Percentiles rank a stretch among this genome's conserved stretches.
Conservation (phyloP, 2,329 filamentous ascomycete genomes). For the Trichoderma simmonsii region DNA sequence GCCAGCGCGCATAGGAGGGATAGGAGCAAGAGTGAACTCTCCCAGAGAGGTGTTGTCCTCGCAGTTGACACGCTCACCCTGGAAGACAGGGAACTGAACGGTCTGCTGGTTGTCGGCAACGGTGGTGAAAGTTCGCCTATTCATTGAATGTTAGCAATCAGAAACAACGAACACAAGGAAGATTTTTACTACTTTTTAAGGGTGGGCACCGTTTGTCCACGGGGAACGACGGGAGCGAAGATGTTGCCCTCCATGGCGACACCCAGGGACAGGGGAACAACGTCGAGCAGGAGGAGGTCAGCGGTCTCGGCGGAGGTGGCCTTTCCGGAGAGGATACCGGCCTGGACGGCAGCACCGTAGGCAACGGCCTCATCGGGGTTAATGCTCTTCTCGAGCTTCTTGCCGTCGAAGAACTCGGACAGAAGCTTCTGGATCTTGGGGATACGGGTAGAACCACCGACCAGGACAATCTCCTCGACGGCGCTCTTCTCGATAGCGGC, state of each 20-base stretch:
- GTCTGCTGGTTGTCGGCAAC: constrained; percentile 69
- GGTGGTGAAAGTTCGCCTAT: constrained; percentile 95
- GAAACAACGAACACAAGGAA: too few relatives aligned
- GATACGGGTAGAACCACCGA: constrained; percentile 98
- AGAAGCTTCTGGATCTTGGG: constrained; percentile 98
- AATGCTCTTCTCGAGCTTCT: constrained; percentile 99
- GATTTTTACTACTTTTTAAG: too few relatives aligned
- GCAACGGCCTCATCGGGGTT: constrained; percentile 99
- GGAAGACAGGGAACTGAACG: constrained; percentile 81
- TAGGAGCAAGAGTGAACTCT: constrained; percentile 92
- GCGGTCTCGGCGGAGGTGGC: constrained; percentile 91
- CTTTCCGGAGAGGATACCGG: constrained; percentile 97
- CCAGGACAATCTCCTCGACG: constrained; percentile 98
- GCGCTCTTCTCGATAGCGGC: constrained; percentile 80
- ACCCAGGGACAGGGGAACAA: constrained; percentile 93
- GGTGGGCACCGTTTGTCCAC: constrained; percentile 67
- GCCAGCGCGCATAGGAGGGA: constrained; percentile 84
- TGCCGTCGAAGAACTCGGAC: constrained; percentile 98
- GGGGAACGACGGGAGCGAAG: constrained; percentile 88
- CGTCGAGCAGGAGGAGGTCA: constrained; percentile 93
- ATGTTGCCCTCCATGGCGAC: constrained; percentile 99
- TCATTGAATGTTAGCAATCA: too few relatives aligned
- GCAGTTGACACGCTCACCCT: constrained; percentile 97
- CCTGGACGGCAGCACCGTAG: constrained; percentile 97
- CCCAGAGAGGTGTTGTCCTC: constrained; percentile 97